Evolutionary conservation across 208 protist genomes (phyloP).

Genomic region (Trypanosoma platydactyli): DNA sequence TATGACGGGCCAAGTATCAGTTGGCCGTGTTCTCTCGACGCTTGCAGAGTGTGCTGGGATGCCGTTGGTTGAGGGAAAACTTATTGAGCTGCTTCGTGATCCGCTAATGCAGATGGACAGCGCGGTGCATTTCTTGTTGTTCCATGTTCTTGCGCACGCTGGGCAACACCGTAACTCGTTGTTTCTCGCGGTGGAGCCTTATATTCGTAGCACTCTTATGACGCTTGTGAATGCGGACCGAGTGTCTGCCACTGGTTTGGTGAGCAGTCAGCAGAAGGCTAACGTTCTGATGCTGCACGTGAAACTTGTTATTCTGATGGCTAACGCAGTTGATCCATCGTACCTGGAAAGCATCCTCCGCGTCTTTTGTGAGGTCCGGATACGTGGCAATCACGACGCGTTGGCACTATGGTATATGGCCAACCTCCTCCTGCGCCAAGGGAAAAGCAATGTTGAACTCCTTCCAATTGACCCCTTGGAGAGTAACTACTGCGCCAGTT

Average conservation of each 20-base stretch:
- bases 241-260: conserved; percentile 40
- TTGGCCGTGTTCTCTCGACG: conserved; percentile 74
- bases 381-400: conserved; percentile 88
- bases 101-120: conserved; percentile 76
- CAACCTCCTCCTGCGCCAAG: conserved; percentile 82
- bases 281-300: conserved; percentile 90
- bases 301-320: conserved; percentile 79
- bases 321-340: conserved; percentile 70
- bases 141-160: conserved; percentile 83
- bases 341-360: conserved; percentile 85
- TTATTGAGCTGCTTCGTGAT: conserved; percentile 78
- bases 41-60: conserved; percentile 83
- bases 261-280: conserved; percentile 80
- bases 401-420: conserved; percentile 88
- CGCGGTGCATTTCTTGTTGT: conserved; percentile 80
- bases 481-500: conserved; percentile 85
- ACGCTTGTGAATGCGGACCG: conserved; percentile 71
- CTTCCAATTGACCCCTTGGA: conserved; percentile 83
- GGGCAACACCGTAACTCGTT: conserved; percentile 82
- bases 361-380: conserved; percentile 68
- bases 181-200: conserved; percentile 82
- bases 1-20: conserved; percentile 63
- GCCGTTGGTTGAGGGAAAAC: conserved; percentile 63
- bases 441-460: conserved; percentile 80
- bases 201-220: conserved; percentile 84